phyloP scores from a whole-genome alignment of 1,139 yeast genomes.

The Saccharomyces pastorianus region DNA sequence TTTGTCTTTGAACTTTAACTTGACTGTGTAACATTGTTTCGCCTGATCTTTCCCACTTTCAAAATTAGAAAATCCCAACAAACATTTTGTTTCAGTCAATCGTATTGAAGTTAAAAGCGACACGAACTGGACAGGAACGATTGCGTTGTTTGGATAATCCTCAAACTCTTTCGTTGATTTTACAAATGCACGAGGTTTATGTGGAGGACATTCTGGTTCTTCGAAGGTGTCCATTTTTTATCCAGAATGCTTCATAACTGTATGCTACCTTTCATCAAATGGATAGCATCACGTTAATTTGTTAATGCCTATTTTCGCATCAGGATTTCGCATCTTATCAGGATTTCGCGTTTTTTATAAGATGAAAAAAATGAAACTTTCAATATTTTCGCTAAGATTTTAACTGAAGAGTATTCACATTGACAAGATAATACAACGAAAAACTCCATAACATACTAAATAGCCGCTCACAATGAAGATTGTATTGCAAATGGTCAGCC shows the following conservation, averaged over 20 bases:
- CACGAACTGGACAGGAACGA: constrained; percentile 15
- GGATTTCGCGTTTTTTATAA: neutral
- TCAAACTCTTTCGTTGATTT: constrained; percentile 1
- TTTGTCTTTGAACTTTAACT: neutral
- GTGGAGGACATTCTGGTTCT: neutral
- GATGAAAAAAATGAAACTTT: neutral
- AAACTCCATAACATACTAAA: neutral
- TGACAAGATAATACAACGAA: too few species aligned
- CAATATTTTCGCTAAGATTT: neutral
- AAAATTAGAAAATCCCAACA: constrained; percentile 16
- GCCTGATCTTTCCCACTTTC: constrained; percentile 5
- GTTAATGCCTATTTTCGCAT: neutral
- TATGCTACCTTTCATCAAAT: too few species aligned
- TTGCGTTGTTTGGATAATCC: constrained; percentile 1
- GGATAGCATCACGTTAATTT: too few species aligned
- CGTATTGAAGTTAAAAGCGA: constrained; percentile 16
- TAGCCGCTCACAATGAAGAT: constrained; percentile 53
- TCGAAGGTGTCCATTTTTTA: neutral
- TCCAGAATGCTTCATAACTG: too few species aligned
- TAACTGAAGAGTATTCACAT: too few species aligned
- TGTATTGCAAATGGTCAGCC: constrained; percentile 78
- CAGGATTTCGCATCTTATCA: neutral
- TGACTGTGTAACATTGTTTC: neutral
- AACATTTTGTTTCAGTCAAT: constrained; percentile 8
- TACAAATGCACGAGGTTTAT: neutral